Evolutionary conservation across 495 filamentous ascomycete species (phyloP).

Genomic region (Immersiella caudata): DNA sequence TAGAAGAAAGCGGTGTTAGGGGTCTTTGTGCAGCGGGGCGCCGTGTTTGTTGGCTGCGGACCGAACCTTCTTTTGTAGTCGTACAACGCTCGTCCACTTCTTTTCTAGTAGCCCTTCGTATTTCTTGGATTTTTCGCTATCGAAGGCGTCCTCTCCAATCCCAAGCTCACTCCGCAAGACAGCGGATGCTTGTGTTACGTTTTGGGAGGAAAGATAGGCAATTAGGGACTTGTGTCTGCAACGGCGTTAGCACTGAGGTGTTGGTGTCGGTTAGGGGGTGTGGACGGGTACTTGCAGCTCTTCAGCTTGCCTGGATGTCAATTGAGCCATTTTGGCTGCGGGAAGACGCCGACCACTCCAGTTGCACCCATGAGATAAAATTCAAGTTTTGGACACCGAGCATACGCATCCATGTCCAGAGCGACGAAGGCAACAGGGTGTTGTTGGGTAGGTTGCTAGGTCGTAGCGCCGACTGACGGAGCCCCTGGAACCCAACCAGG

Average conservation of each 20-base stretch:
- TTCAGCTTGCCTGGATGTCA: constrained; percentile 76
- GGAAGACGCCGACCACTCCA: neutral
- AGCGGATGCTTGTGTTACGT: constrained; percentile 63
- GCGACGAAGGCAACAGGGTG: neutral
- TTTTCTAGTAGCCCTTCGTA: constrained; percentile 86
- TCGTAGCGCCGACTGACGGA: neutral
- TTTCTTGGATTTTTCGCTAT: constrained; percentile 74
- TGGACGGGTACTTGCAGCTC: constrained; percentile 65
- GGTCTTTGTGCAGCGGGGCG: constrained; percentile 32
- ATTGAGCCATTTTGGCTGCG: constrained; percentile 19
- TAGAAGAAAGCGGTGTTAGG: constrained; percentile 38
- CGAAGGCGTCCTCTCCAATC: constrained; percentile 65
- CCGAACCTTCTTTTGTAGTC: constrained; percentile 77
- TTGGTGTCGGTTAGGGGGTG: neutral
- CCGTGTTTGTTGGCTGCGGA: neutral
- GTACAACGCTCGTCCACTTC: constrained; percentile 88
- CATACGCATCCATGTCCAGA: neutral
- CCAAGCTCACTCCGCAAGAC: constrained; percentile 64
- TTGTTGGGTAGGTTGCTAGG: neutral
- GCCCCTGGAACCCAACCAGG: neutral
- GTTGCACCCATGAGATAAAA: neutral
- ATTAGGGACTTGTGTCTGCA: constrained; percentile 83
- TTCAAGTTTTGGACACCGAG: neutral
- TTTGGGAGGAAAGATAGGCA: constrained; percentile 73
- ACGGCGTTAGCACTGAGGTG: neutral